Evolutionary conservation across 169 alveolate genomes (phyloP), one percentile per base, ranked within the genome.

Genomic region (Eimeria falciformis): DNA sequence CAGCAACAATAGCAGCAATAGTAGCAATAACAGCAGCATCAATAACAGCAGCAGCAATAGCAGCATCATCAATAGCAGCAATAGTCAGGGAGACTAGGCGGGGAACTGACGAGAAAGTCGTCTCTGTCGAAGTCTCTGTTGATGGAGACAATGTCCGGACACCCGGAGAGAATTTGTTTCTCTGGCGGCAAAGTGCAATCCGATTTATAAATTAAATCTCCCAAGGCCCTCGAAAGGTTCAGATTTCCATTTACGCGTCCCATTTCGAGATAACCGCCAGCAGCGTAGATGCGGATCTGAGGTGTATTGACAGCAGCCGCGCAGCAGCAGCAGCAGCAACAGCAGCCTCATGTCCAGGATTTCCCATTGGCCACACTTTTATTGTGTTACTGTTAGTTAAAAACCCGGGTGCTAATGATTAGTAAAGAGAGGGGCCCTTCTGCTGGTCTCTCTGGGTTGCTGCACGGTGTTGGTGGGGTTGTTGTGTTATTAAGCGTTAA

Each of bases 221-320:
- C 96, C 21, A 95, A 47, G n/a, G 96, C 95, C 0, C 96, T 92
- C 62, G 94, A 81, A 55, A 95, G 81, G 68, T 95, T 95, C 92
- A 95, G 66, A 58, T 95, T 94, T 21, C 96, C 96, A 55, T 94
- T 94, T 9, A 94, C 95, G 33, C 96, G 88, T 1, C 95, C 94
- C 94, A 93, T 33, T 88, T 93, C 88, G 21, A 89, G 43, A 71
- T 58, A 88, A 5, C 94, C 94, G 14, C 95, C 95, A 2, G 94
- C 94, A 6, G 79, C 75, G 62, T 73, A 68, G 29, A 88, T 93
- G 40, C 94, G 93, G 21, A 55, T 85, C 93, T 78, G 90, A 4
- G 0, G n/a, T 17, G 25, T 3, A 71, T 5, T 33, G 5, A 47
- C 58, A 37, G 83, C 58, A 71, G 45, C 29, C n/a, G 58, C 37